Base-by-base conservation (phyloP, 1,139 yeast genomes). In the Candida anutae region DNA sequence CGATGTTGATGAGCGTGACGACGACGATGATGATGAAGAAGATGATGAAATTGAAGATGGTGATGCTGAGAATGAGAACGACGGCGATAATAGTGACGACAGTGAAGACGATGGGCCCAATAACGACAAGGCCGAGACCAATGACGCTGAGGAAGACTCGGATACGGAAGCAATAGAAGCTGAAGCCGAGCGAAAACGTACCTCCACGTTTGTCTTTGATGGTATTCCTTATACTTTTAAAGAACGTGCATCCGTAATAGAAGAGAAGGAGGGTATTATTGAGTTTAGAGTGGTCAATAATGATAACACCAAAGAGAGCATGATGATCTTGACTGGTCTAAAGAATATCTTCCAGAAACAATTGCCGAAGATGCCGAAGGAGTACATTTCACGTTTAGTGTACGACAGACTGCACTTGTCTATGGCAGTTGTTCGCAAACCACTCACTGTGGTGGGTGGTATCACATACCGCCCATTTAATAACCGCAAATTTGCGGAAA, bases 351-450 rank as follows among this genome's bases (percentile, higher is more conserved):
- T 93, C 53, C 98, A 90, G 53, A 88, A 88, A 46, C 99, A 90
- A 55, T 68, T 90, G 40, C 99, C 99, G 3, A 90, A 90, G 53
- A 90, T 90, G 99, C 99, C 99, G 19, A 73, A 93, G 36, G 97
- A 93, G 49, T 90, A 93, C 55, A 90, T 90, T 48, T 87, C 96
- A 3, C 63, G 98, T 40, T 68, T 90, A 41, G 98, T 90, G 4
- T 90, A 87, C 49, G 99, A 93, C 53, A 62, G 96, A 40, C 80
- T 93, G 22, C 99, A 90, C 58, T 62, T 93, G 25, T 87, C 96
- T 0, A 85, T 90, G 74, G 98, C 98, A 1, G 95, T 93, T 30
- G 90, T 90, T 13, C 67, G 95, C 36, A 84, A 83, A 42, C 96
- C 96, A 9, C 57, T 90, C 40, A 84, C 94, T 0, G 98, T 90